These are phyloP conservation scores for Urochloa ruziziensis DNA, from an alignment of 176 grass and related monocot species.

Conservation along the genomic window DNA sequence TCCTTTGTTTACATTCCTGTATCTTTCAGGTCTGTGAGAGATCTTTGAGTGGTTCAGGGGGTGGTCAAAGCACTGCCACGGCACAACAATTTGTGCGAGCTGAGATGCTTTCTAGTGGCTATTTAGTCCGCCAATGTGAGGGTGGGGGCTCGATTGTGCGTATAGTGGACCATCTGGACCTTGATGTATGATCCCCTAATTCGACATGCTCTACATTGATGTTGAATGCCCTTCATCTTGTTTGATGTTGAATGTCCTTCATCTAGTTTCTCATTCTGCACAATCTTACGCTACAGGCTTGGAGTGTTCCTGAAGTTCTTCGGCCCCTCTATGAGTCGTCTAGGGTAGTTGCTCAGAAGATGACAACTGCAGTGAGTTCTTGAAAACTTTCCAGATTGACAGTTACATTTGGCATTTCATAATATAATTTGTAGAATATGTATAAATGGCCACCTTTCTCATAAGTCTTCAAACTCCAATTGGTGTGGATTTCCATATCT, in stretches of 20 bases:
- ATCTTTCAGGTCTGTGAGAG: slow-evolving; percentile 82
- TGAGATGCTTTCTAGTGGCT: slow-evolving; percentile 96
- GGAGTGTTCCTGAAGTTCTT: slow-evolving; percentile 95
- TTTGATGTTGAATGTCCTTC: not conserved
- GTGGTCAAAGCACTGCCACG: slow-evolving; percentile 57
- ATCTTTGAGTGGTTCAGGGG: slow-evolving; percentile 88
- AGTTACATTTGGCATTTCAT: not conserved
- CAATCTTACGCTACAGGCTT: slow-evolving; percentile 55
- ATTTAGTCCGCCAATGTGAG: slow-evolving; percentile 85
- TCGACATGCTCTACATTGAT: not conserved
- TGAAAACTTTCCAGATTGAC: not conserved
- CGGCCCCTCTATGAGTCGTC: slow-evolving; percentile 92
- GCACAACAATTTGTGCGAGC: slow-evolving; percentile 94
- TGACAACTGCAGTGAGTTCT: slow-evolving; percentile 85
- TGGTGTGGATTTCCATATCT: not conserved
- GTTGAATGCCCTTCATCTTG: not conserved
- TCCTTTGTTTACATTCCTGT: slow-evolving; percentile 27
- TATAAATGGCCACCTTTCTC: not conserved
- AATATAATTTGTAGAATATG: not conserved
- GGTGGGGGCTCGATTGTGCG: slow-evolving; percentile 90
- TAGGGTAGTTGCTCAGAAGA: slow-evolving; percentile 93
- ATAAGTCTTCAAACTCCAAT: too few species aligned
- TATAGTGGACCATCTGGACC: slow-evolving; percentile 97
- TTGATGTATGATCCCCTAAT: slow-evolving; percentile 61
- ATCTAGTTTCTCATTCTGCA: slow-evolving; percentile 14